These are phyloP conservation scores for Hysterium pulicare DNA, from an alignment of 2,329 filamentous ascomycete genomes.

Conservation along the genomic window DNA sequence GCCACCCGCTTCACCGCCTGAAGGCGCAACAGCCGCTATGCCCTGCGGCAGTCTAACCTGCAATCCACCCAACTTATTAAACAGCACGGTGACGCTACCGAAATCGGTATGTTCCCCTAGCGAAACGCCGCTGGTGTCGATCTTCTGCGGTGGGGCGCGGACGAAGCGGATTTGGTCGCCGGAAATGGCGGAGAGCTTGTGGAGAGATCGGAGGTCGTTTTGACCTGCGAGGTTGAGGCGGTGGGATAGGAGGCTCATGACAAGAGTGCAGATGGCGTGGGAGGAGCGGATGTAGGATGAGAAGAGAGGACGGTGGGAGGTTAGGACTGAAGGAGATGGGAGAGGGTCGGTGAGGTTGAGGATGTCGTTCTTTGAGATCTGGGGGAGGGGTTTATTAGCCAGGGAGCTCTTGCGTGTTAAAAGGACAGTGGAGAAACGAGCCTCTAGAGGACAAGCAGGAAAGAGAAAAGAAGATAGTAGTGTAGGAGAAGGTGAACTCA, in stretches of 20 bases:
- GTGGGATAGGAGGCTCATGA: constrained; percentile 45
- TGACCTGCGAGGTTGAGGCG: constrained; percentile 37
- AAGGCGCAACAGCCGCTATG: constrained; percentile 10
- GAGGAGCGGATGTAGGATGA: constrained; percentile 44
- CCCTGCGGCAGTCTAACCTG: constrained; percentile 48
- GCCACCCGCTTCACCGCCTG: not conserved
- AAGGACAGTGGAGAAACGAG: not conserved
- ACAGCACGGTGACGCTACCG: constrained; percentile 54
- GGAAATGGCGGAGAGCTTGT: constrained; percentile 41
- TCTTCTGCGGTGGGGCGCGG: constrained; percentile 47
- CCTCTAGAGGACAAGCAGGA: not conserved
- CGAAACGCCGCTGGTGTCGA: constrained; percentile 41
- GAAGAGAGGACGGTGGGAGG: constrained; percentile 34
- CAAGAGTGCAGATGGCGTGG: constrained; percentile 45
- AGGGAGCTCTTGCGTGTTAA: too few relatives aligned
- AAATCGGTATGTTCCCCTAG: constrained; percentile 51
- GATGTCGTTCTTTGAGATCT: constrained; percentile 54
- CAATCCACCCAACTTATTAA: constrained; percentile 55
- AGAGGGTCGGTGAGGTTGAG: constrained; percentile 38
- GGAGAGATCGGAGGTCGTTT: constrained; percentile 44
- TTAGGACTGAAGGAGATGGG: constrained; percentile 44
- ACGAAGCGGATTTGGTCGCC: constrained; percentile 56
- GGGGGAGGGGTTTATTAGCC: too few relatives aligned
- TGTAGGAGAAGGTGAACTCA: constrained; percentile 29
- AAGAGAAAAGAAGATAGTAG: too few relatives aligned